Conservation (phyloP, 139 green algal genomes). For the Yamagishiella unicocca region DNA sequence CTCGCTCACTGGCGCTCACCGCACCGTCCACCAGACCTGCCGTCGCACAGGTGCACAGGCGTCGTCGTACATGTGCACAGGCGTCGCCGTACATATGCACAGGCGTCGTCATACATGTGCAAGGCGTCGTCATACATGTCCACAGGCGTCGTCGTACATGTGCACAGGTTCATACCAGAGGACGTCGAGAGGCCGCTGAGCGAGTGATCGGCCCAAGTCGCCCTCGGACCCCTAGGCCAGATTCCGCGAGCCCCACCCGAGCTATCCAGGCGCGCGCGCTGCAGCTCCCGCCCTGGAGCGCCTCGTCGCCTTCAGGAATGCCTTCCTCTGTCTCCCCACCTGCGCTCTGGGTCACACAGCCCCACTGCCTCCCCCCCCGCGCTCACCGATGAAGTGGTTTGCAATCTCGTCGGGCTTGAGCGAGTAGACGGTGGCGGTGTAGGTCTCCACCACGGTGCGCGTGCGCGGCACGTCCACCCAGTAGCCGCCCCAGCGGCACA, state of each 20-base stretch:
- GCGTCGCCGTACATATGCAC: background rate
- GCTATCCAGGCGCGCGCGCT: no score
- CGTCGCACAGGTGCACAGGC: background rate
- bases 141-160: background rate
- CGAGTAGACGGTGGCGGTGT: slow-evolving; percentile 66
- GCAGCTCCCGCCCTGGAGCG: no score
- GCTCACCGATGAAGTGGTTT: slow-evolving; percentile 26
- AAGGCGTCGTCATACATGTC: background rate
- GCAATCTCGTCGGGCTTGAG: slow-evolving; percentile 52
- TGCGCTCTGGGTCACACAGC: background rate
- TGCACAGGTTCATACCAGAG: no score
- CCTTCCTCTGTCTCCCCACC: background rate
- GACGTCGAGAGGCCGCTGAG: no score
- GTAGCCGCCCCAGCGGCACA: slow-evolving; percentile 59
- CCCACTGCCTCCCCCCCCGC: background rate
- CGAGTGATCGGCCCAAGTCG: no score
- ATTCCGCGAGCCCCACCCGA: no score
- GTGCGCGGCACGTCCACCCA: slow-evolving; percentile 65
- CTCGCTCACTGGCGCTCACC: slow-evolving; percentile 47
- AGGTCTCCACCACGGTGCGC: slow-evolving; percentile 70
- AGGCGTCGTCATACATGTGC: background rate
- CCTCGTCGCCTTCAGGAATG: no score
- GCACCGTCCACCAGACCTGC: slow-evolving; percentile 55
- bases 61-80: background rate
- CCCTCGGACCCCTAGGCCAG: no score